Evolutionary conservation across 805 yeast species (phyloP).

Genomic region (Barnettozyma sp.): DNA sequence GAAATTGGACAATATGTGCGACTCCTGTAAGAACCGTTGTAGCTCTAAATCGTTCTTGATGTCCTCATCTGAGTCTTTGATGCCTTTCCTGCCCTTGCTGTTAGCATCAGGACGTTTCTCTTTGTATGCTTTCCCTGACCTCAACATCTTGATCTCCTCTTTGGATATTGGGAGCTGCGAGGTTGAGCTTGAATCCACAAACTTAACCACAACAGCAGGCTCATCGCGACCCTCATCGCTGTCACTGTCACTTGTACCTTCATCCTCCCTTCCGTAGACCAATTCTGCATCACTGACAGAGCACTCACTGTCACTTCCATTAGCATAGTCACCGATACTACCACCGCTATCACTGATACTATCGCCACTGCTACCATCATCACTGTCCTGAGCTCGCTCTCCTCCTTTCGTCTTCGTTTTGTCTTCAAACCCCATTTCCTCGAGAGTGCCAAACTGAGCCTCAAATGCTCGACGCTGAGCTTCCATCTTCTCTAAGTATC

Average conservation of each 20-base stretch:
- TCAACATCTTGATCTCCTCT: slow-evolving; percentile 44
- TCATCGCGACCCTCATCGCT: slow-evolving; percentile 18
- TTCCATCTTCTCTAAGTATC: slow-evolving; percentile 31
- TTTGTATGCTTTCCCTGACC: slow-evolving; percentile 47
- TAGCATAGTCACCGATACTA: too few species aligned
- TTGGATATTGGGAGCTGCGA: slow-evolving; percentile 31
- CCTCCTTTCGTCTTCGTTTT: slow-evolving; percentile 27
- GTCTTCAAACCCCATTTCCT: slow-evolving; percentile 46
- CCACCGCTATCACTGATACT: too few species aligned
- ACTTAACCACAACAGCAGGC: slow-evolving; percentile 31
- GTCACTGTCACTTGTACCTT: slow-evolving; percentile 8
- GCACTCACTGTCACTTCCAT: too few species aligned
- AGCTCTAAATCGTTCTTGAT: slow-evolving; percentile 65
- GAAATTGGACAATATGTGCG: slow-evolving; percentile 51
- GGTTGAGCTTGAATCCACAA: slow-evolving; percentile 31
- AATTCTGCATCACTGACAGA: slow-evolving; percentile 6
- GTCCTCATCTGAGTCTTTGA: slow-evolving; percentile 41
- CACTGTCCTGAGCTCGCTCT: not conserved
- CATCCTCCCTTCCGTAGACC: slow-evolving; percentile 6
- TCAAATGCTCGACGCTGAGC: slow-evolving; percentile 53
- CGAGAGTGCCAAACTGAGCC: slow-evolving; percentile 56
- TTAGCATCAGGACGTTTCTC: slow-evolving; percentile 13
- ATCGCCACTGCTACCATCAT: slow-evolving; percentile 9
- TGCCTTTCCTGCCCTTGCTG: slow-evolving; percentile 14
- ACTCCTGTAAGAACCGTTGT: slow-evolving; percentile 62